phyloP scores from a whole-genome alignment of 441 rosid species.

The Melastoma candidum region DNA sequence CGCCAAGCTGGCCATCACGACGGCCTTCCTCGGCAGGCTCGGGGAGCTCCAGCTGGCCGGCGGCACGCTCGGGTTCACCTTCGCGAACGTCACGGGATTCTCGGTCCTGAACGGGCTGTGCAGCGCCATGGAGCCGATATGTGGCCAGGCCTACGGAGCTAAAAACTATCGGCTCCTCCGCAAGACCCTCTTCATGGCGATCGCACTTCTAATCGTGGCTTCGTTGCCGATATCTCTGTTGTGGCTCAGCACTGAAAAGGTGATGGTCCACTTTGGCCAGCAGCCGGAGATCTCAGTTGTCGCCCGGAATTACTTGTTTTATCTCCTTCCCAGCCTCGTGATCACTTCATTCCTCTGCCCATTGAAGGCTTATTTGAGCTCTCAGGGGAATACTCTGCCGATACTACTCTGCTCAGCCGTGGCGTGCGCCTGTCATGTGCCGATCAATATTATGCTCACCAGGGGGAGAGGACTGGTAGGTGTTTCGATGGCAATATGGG shows the following conservation, averaged over 20 bases:
- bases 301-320: conserved; percentile 55
- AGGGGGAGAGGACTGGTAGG: conserved; percentile 54
- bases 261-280: conserved; percentile 56
- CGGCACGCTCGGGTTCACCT: conserved; percentile 70
- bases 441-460: conserved; percentile 47
- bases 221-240: conserved; percentile 49
- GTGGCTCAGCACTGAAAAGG: conserved; percentile 68
- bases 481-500: conserved; percentile 77
- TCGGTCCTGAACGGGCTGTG: conserved; percentile 71
- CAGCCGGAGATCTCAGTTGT: conserved; percentile 43
- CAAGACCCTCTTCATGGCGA: conserved; percentile 62
- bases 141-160: conserved; percentile 89
- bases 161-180: conserved; percentile 68
- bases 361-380: conserved; percentile 65
- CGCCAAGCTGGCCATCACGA: conserved; percentile 58
- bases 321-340: conserved; percentile 68
- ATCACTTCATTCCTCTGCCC: conserved; percentile 59
- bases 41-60: conserved; percentile 75
- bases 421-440: conserved; percentile 56
- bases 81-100: conserved; percentile 82
- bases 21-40: conserved; percentile 63
- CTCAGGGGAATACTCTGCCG: conserved; percentile 68
- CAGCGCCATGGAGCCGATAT: conserved; percentile 81
- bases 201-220: conserved; percentile 33
- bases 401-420: conserved; percentile 60